Evolutionary conservation across 495 filamentous ascomycete genomes (phyloP), one percentile per base, ranked within the genome.

Genomic region (Lentithecium fluviatile): DNA sequence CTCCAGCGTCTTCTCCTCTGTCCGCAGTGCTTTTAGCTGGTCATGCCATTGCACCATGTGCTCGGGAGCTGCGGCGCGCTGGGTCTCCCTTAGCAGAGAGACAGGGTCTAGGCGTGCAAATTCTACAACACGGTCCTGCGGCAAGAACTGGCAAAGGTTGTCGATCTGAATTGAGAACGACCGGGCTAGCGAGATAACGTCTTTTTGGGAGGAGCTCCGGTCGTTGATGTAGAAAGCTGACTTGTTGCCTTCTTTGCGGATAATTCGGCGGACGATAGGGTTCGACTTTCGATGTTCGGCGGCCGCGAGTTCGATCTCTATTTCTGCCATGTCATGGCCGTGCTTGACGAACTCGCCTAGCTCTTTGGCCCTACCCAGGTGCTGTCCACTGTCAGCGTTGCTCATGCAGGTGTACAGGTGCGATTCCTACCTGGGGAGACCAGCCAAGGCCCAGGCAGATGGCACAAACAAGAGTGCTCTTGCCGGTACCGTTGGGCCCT

Each of bases 111-210:
- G 79, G 13, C 82, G 88, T 10, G 94, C 90, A 69, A 99, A 99
- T 62, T 96, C 91, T 23, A 90, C 89, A 6, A 99, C 95, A 67
- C 91, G 88, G 70, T 99, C 94, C 71, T 99, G 94, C 0, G 94
- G 94, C 36, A 99, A 79, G 67, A 99, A 99, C 74, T 97, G 94
- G 71, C 94, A 99, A 2, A 97, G 79, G 66, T 99, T 99, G 74
- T 97, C 94, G 69, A 97, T 87, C 73, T 97, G 95, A 36, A 97
- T 97, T 21, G 84, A 81, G 56, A 95, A 85, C 0, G 76, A 80
- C 49, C 76, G 83, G 17, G 83, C 85, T 34, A 96, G 76, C 32
- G 78, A 76, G 45, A 86, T 72, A 1, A 97, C 79, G 25, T 79
- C 74, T 46, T 83, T 82, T 42, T 81, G 78, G 1, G 79, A 79